phyloP scores from a whole-genome alignment of 345 rosid genomes.

The Bruguiera gymnorhiza region DNA sequence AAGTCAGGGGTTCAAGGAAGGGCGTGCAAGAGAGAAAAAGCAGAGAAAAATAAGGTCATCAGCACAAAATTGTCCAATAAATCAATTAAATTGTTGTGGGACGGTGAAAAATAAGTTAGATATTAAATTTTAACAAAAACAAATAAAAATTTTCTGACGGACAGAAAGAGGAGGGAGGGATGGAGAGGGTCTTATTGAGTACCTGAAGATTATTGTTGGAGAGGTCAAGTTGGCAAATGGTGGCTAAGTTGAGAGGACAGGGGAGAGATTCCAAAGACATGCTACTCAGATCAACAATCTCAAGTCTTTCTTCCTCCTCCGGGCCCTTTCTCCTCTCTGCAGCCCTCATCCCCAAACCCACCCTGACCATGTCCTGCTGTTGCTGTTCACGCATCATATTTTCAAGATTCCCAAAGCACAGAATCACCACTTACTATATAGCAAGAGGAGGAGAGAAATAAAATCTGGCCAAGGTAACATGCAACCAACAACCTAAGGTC shows the following conservation, averaged over 20 bases:
- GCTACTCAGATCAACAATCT: constrained; percentile 65
- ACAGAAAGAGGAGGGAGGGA: not conserved
- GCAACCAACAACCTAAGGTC: not conserved
- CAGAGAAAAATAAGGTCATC: not conserved
- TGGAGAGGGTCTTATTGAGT: not conserved
- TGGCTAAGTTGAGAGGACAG: constrained; percentile 47
- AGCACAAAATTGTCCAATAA: not conserved
- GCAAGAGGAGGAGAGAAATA: too few relatives aligned
- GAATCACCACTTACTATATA: not conserved
- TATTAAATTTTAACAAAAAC: too few relatives aligned
- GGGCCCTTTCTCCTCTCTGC: not conserved
- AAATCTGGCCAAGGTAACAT: not conserved
- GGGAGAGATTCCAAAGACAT: constrained; percentile 62
- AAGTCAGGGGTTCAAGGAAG: too few relatives aligned
- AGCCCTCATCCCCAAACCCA: constrained; percentile 14
- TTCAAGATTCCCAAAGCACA: not conserved
- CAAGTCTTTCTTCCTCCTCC: constrained; percentile 27
- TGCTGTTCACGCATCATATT: constrained; percentile 40
- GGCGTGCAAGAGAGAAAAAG: too few relatives aligned
- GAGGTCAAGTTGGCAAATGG: constrained; percentile 67
- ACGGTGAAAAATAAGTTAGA: too few relatives aligned
- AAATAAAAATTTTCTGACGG: not conserved
- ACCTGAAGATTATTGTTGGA: constrained; percentile 90
- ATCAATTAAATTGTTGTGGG: too few relatives aligned
- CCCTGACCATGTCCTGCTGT: constrained; percentile 10